Evolutionary conservation across 2,329 filamentous ascomycete genomes (phyloP).

Genomic region (Xylariaceae sp.): DNA sequence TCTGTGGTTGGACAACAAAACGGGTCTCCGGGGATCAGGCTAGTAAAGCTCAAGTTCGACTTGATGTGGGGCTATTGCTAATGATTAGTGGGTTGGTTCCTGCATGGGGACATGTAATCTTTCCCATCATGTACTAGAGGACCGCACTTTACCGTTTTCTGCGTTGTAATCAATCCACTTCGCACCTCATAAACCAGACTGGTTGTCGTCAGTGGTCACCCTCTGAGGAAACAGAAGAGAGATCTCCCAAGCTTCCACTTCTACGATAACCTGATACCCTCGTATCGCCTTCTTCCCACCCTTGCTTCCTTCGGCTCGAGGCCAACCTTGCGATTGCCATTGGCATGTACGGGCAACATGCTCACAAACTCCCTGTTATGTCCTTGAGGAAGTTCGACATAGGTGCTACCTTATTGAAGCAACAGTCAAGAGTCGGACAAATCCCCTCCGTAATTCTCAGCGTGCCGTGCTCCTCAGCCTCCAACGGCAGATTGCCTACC

Average conservation of each 20-base stretch:
- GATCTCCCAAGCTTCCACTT: constrained; percentile 2
- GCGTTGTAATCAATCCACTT: no score
- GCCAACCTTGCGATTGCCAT: constrained; percentile 7
- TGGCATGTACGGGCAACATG: constrained; percentile 16
- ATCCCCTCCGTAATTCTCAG: constrained; percentile 1
- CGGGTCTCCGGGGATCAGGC: no score
- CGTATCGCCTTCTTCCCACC: neutral
- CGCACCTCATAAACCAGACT: constrained; percentile 9
- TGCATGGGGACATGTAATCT: no score
- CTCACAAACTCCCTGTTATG: constrained; percentile 8
- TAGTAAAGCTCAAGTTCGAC: no score
- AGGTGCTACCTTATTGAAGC: constrained; percentile 15
- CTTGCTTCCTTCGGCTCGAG: constrained; percentile 2
- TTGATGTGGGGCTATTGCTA: no score
- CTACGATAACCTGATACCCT: neutral
- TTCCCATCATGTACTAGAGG: no score
- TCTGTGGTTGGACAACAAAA: no score
- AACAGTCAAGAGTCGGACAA: neutral
- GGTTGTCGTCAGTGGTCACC: constrained; percentile 17
- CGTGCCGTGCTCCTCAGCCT: no score
- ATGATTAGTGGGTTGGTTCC: constrained; percentile 16
- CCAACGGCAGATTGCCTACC: no score
- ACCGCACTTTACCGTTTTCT: no score
- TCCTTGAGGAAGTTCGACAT: constrained; percentile 19
- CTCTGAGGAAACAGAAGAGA: constrained; percentile 1